Evolutionary conservation across 1,139 yeast genomes (phyloP).

Genomic region (Candida sojae): DNA sequence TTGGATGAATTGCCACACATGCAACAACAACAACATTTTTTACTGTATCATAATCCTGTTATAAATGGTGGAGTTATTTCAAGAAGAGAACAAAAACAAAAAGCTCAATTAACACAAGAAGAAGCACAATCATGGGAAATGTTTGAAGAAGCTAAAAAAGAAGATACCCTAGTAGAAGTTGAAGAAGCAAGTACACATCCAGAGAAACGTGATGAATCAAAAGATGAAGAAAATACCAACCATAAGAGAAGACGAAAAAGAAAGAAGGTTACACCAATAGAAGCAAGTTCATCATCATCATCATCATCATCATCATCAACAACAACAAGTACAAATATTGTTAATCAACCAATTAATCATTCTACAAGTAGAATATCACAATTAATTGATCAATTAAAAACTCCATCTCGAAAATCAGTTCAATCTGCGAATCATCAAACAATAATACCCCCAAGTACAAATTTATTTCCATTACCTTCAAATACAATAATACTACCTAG

Average conservation of each 20-base stretch:
- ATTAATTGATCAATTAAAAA: slow-evolving; percentile 29
- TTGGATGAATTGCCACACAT: slow-evolving; percentile 7
- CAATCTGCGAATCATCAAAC: slow-evolving; percentile 1
- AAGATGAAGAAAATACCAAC: not conserved
- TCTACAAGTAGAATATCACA: slow-evolving; percentile 22
- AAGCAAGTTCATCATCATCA: slow-evolving; percentile 5
- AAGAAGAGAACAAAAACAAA: slow-evolving; percentile 36
- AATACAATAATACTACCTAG: slow-evolving; percentile 2
- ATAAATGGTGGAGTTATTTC: slow-evolving; percentile 45
- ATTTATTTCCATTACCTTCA: not conserved
- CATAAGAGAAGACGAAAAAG: slow-evolving; percentile 23
- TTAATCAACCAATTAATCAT: not conserved
- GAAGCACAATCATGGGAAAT: slow-evolving; percentile 43
- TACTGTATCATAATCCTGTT: slow-evolving; percentile 15
- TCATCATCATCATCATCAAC: slow-evolving; percentile 3
- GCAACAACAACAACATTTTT: not conserved
- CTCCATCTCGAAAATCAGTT: not conserved
- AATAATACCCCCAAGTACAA: slow-evolving; percentile 8
- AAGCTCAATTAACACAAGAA: slow-evolving; percentile 32
- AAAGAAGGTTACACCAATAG: slow-evolving; percentile 22
- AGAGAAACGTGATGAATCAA: slow-evolving; percentile 1
- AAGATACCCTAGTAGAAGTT: not conserved
- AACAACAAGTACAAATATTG: not conserved
- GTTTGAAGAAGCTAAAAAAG: slow-evolving; percentile 33
- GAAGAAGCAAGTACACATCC: not conserved